These are phyloP conservation scores for Tricholoma hemisulphureum DNA, from an alignment of 768 basidiomycete genomes.

Conservation along the genomic window DNA sequence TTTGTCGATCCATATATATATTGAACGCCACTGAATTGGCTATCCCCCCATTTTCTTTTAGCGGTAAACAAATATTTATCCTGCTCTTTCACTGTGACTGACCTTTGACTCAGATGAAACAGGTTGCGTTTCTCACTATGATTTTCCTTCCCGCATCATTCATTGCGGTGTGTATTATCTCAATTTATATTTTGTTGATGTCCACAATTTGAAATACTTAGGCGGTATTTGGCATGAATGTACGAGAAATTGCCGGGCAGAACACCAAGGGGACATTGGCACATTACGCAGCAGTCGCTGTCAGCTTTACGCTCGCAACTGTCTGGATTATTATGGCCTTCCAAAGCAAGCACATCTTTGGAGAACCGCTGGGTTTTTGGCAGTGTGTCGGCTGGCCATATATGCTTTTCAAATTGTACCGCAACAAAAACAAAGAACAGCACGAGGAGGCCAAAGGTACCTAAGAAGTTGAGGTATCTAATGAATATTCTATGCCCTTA, in stretches of 20 bases:
- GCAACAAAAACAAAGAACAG: neutral
- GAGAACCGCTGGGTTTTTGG: constrained; percentile 23
- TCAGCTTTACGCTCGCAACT: constrained; percentile 48
- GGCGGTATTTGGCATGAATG: constrained; percentile 63
- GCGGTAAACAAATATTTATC: constrained; percentile 18
- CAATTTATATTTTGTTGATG: neutral
- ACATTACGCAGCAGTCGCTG: constrained; percentile 42
- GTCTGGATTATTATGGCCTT: constrained; percentile 59
- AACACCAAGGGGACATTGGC: constrained; percentile 36
- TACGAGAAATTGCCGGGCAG: constrained; percentile 37
- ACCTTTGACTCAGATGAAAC: constrained; percentile 40
- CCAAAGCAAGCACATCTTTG: constrained; percentile 43
- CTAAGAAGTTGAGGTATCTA: neutral
- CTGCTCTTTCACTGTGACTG: neutral
- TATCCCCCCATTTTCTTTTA: constrained; percentile 2
- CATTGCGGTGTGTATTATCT: constrained; percentile 36
- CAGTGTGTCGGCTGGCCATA: constrained; percentile 37
- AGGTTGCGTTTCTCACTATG: constrained; percentile 64
- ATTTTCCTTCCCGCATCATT: constrained; percentile 59
- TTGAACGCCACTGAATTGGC: neutral
- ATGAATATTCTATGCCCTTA: neutral
- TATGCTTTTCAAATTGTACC: constrained; percentile 15
- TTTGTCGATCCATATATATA: constrained; percentile 17
- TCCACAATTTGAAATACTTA: constrained; percentile 13
- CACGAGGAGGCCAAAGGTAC: neutral